These are phyloP conservation scores for Noccaea bulbosa DNA, from an alignment of 345 rosid genomes.

Conservation along the genomic window DNA sequence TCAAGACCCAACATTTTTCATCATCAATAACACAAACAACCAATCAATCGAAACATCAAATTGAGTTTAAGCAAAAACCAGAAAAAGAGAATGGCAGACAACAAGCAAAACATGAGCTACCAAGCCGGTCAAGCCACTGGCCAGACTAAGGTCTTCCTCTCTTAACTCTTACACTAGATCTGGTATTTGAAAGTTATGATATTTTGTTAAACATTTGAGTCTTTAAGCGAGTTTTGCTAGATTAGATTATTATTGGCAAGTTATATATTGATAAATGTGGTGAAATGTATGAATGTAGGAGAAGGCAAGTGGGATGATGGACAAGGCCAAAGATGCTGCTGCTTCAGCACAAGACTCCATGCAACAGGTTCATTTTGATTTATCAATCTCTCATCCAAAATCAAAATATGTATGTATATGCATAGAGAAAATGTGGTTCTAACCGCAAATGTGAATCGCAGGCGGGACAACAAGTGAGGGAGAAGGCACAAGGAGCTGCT, in stretches of 20 bases:
- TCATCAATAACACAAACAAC: conserved; percentile 26
- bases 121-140: conserved; percentile 64
- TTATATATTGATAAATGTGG: neutral
- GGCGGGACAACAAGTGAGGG: conserved; percentile 66
- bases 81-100: conserved; percentile 45
- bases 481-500: conserved; percentile 67
- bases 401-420: neutral
- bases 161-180: too few species aligned
- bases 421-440: neutral
- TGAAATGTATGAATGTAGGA: conserved; percentile 49
- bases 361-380: conserved; percentile 47
- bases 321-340: conserved; percentile 58
- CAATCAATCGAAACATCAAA: conserved; percentile 15
- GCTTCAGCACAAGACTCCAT: conserved; percentile 67
- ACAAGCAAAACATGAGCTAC: conserved; percentile 51
- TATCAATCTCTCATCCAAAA: neutral
- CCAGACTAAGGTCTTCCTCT: conserved; percentile 41
- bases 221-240: too few species aligned
- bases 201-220: too few species aligned
- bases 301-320: conserved; percentile 61
- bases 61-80: neutral
- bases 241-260: neutral
- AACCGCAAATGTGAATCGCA: conserved; percentile 22
- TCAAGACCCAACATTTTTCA: neutral
- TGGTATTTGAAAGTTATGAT: too few species aligned